Evolutionary conservation across 1,139 yeast species (phyloP).

Genomic region (Geotrichum europaeum): DNA sequence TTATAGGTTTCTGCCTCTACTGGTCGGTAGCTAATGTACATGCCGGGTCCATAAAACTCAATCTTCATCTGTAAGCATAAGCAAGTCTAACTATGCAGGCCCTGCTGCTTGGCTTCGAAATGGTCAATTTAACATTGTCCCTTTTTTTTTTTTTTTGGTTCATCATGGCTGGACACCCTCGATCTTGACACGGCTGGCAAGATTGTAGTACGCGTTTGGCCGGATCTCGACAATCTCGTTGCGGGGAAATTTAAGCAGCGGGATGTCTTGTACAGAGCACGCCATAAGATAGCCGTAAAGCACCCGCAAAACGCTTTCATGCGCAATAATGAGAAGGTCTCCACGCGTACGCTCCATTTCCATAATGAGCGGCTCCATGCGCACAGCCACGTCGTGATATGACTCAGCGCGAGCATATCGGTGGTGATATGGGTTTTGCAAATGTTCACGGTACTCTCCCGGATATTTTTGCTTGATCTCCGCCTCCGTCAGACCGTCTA

Average conservation of each 20-base stretch:
- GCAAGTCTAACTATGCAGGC: no score
- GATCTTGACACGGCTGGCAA: slow-evolving; percentile 51
- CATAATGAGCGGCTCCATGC: slow-evolving; percentile 85
- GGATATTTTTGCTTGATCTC: slow-evolving; percentile 60
- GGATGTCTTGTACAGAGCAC: slow-evolving; percentile 79
- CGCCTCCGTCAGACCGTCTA: slow-evolving; percentile 60
- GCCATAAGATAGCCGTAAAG: slow-evolving; percentile 94
- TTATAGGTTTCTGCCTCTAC: no score
- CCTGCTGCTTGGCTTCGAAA: no score
- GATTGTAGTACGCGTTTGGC: slow-evolving; percentile 81
- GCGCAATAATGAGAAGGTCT: slow-evolving; percentile 85
- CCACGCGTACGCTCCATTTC: slow-evolving; percentile 91
- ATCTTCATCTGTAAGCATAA: no score
- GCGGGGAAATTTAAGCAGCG: slow-evolving; percentile 66
- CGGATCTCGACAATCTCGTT: slow-evolving; percentile 81
- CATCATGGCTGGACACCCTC: slow-evolving; percentile 25
- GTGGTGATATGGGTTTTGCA: slow-evolving; percentile 83
- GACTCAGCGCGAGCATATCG: slow-evolving; percentile 90
- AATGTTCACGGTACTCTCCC: slow-evolving; percentile 58
- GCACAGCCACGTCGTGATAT: slow-evolving; percentile 90
- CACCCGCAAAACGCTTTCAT: slow-evolving; percentile 82
- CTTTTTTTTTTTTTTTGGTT: not conserved
- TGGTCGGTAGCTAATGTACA: no score
- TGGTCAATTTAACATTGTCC: no score
- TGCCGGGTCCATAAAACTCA: no score